A percentile compares a stretch with the other conserved stretches of the same genome.
These are phyloP conservation scores for Amaranthus tricolor DNA, from an alignment of 179 eudicot species.

Conservation along the genomic window DNA sequence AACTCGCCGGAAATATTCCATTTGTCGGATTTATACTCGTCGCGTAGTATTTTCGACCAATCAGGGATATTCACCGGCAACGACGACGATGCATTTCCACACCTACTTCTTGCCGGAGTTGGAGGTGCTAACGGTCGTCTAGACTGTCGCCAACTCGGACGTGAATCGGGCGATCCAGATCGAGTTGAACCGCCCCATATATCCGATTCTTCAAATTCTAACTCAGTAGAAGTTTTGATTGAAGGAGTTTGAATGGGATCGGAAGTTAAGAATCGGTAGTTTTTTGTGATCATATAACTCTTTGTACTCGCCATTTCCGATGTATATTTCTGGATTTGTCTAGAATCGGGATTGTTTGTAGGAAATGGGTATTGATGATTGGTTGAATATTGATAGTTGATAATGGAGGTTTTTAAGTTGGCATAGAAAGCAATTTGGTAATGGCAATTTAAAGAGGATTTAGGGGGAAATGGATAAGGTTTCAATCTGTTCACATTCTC, in stretches of 20 bases:
- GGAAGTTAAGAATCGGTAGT: slow-evolving; percentile 41
- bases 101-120: background rate
- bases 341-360: background rate
- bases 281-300: slow-evolving; percentile 34
- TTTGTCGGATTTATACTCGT: slow-evolving; percentile 35
- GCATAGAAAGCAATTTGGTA: background rate
- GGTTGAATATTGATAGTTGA: background rate
- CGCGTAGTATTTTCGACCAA: slow-evolving; percentile 72
- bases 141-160: slow-evolving; percentile 14
- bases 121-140: slow-evolving; percentile 14
- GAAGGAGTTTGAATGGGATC: slow-evolving; percentile 23
- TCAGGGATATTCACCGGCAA: slow-evolving; percentile 70
- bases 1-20: slow-evolving; percentile 16
- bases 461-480: slow-evolving; percentile 21
- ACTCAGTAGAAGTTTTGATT: slow-evolving; percentile 11
- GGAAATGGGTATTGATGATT: background rate
- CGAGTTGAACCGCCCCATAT: slow-evolving; percentile 43
- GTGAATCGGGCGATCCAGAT: slow-evolving; percentile 35
- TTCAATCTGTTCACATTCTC: slow-evolving; percentile 12
- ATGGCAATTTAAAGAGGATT: slow-evolving; percentile 16
- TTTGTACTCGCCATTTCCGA: slow-evolving; percentile 40
- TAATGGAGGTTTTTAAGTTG: slow-evolving; percentile 8
- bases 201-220: slow-evolving; percentile 60
- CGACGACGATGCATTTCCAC: slow-evolving; percentile 35
- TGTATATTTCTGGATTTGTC: background rate